Conservation (phyloP, 805 yeast species). For the Ogataea salicorniae region DNA sequence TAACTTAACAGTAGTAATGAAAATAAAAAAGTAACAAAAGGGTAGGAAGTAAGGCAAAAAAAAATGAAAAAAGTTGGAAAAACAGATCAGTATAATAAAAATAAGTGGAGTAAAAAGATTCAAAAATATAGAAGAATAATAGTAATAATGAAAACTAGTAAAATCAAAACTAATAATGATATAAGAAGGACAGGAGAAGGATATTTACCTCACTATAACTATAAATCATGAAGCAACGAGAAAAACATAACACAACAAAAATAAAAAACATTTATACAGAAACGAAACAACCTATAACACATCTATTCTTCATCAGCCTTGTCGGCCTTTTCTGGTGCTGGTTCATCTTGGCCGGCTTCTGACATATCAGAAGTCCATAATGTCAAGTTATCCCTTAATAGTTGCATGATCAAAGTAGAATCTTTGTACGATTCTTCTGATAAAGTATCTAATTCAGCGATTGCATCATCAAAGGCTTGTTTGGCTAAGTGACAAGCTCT, state of each 20-base stretch:
- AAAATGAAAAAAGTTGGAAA: neutral
- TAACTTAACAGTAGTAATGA: neutral
- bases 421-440: constrained; percentile 98
- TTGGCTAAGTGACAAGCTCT: constrained; percentile 98
- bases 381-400: constrained; percentile 95
- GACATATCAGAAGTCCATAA: constrained; percentile 96
- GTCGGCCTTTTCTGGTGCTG: constrained; percentile 33
- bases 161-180: constrained; percentile 4
- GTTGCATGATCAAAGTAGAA: constrained; percentile 97
- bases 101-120: constrained; percentile 5
- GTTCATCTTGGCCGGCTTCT: constrained; percentile 65
- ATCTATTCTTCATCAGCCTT: constrained; percentile 28
- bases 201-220: constrained; percentile 14
- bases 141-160: constrained; percentile 1
- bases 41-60: neutral
- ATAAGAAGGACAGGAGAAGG: constrained; percentile 7
- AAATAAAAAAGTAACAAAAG: neutral
- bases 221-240: constrained; percentile 21
- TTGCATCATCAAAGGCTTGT: constrained; percentile 98
- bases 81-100: neutral
- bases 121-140: neutral
- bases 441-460: constrained; percentile 95
- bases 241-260: constrained; percentile 10
- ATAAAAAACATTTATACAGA: constrained; percentile 18
- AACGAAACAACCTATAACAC: constrained; percentile 13